Evolutionary conservation across 306 rosid genomes (phyloP), one percentile per base, ranked within the genome.

Genomic region (Vigna angularis): DNA sequence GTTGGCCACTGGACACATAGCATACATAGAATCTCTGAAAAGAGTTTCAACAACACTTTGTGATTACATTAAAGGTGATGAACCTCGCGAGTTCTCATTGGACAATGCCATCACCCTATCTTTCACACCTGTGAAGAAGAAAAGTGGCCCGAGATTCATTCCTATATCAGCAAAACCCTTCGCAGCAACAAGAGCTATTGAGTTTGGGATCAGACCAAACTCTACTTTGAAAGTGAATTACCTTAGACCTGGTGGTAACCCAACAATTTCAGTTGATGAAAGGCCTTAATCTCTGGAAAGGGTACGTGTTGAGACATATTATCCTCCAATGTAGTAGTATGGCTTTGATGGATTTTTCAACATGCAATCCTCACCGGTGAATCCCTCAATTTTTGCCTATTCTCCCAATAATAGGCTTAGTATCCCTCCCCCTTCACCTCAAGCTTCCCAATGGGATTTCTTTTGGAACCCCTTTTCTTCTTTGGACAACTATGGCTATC

Each of bases 1-100:
- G 38, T 88, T 93, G 16, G 94, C 93, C 48, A 79, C 93, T 7
- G 88, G 89, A 69, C 98, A 93, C 79, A 15, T 81, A 13, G 98
- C 98, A n/a, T 93, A 93, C 80, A 81, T 89, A 15, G 86, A 88
- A 66, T 85, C 98, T 40, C 56, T 93, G 8, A 87, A 77, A 84
- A 84, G 87, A 76, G 93, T 91, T 44, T 89, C 96, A 8, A 88
- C 88, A 4, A 94, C 98, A 69, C 96, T 93, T 68, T 93, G 88
- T 20, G 90, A 86, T 72, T 93, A 89, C 76, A 76, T 93, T 4
- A 90, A 89, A 77, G 94, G 87, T 30, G 92, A 93, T 36, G 93
- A 91, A 82, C 96, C 89, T 68, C 90, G 83, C 0, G 94, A 86
- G 61, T 88, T 88, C 86, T 72, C 76, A 36, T 64, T 87, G 62